Conservation (phyloP, 2,329 filamentous ascomycete species). For the Botryosphaeria dothidea region DNA sequence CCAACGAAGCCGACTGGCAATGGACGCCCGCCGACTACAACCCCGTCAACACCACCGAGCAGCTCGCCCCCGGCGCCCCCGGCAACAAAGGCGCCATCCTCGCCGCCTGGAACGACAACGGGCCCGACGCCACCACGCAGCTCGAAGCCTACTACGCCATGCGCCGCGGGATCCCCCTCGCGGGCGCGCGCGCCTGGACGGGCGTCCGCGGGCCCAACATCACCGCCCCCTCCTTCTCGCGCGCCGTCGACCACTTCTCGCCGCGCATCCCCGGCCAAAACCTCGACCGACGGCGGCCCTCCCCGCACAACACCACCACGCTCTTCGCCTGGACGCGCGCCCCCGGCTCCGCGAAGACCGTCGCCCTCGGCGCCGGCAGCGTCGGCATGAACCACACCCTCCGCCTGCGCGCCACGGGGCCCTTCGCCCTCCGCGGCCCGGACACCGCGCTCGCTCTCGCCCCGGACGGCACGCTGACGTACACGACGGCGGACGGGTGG, state of each 20-base stretch:
- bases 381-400: conserved; percentile 44
- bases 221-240: conserved; percentile 45
- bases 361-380: conserved; percentile 60
- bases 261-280: conserved; percentile 26
- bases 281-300: conserved; percentile 47
- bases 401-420: conserved; percentile 32
- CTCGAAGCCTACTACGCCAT: conserved; percentile 25
- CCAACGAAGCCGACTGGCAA: conserved; percentile 42
- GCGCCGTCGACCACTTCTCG: conserved; percentile 47
- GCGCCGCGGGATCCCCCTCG: conserved; percentile 25
- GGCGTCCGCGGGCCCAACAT: conserved; percentile 40
- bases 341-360: conserved; percentile 61
- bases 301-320: conserved; percentile 29
- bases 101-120: conserved; percentile 28
- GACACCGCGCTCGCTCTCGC: conserved; percentile 43
- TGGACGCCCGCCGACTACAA: conserved; percentile 51
- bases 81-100: conserved; percentile 31
- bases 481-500: conserved; percentile 46
- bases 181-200: conserved; percentile 28
- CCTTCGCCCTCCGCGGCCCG: conserved; percentile 47
- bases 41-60: conserved; percentile 16
- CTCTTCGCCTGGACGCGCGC: conserved; percentile 57
- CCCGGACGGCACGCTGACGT: conserved; percentile 40
- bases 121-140: conserved; percentile 25
- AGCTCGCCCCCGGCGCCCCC: conserved; percentile 44